Percentiles rank a stretch among this genome's conserved stretches.
Evolutionary conservation across 192 early-diverging fungal species (phyloP).

Genomic region (Coemansia sp.): DNA sequence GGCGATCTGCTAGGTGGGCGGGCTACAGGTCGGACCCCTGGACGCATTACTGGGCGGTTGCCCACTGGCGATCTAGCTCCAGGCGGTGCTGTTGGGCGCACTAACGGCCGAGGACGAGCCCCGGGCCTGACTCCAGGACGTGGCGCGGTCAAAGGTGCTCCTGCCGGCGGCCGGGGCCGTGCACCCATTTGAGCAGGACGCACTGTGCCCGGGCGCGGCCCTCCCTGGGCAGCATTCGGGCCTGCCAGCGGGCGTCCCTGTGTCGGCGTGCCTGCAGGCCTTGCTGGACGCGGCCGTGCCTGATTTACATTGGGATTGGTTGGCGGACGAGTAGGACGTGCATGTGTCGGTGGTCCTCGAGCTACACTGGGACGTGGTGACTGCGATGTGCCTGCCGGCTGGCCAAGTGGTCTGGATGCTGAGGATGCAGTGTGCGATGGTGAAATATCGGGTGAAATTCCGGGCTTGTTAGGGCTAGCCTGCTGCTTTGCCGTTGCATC

Average conservation of each 20-base stretch:
- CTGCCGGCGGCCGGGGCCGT: conserved; percentile 24
- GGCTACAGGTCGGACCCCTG: conserved; percentile 11
- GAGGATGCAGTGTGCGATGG: background rate
- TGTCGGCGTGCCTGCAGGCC: conserved; percentile 4
- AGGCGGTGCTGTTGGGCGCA: conserved; percentile 15
- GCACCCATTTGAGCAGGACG: conserved; percentile 7
- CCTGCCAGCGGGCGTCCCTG: background rate
- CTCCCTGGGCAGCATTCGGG: background rate
- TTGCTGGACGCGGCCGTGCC: conserved; percentile 13
- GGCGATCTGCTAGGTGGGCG: conserved; percentile 13
- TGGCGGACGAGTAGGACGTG: conserved; percentile 5
- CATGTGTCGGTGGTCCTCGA: conserved; percentile 1
- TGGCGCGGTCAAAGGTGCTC: background rate
- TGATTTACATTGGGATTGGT: background rate
- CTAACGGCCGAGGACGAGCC: conserved; percentile 17
- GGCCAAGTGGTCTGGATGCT: background rate
- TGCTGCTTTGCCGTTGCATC: background rate
- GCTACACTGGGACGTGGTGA: conserved; percentile 4
- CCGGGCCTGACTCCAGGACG: conserved; percentile 26
- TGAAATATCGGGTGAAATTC: background rate
- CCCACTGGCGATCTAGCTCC: conserved; percentile 8
- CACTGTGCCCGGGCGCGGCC: background rate
- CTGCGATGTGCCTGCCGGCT: background rate
- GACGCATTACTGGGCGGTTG: conserved; percentile 20
- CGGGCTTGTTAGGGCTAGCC: background rate